These are phyloP conservation scores for Boletus sp. DNA, from an alignment of 768 basidiomycete genomes.

Conservation along the genomic window DNA sequence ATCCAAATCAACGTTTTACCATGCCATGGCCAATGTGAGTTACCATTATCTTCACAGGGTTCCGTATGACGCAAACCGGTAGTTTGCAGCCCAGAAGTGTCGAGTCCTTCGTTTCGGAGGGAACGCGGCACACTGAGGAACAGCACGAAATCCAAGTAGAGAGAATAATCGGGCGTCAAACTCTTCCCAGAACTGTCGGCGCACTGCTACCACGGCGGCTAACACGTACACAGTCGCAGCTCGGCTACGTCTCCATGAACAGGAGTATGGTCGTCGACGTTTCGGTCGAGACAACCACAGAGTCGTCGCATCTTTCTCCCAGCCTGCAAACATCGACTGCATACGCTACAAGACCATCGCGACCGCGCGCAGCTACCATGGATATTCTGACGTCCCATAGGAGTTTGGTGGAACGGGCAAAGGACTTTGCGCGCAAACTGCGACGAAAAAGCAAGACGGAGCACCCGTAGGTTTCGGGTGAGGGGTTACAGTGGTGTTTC, in stretches of 20 bases:
- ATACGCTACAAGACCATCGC: constrained; percentile 27
- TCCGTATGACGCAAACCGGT: constrained; percentile 8
- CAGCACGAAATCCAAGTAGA: constrained; percentile 48
- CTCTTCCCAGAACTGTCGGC: constrained; percentile 41
- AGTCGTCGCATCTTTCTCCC: constrained; percentile 2
- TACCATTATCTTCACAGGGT: neutral
- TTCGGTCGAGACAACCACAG: constrained; percentile 43
- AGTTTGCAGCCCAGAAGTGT: constrained; percentile 41
- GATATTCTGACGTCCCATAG: constrained; percentile 26
- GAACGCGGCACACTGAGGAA: constrained; percentile 39
- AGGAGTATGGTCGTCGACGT: constrained; percentile 43
- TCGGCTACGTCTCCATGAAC: constrained; percentile 31
- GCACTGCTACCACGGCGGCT: constrained; percentile 45
- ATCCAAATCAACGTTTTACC: constrained; percentile 47
- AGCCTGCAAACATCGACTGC: constrained; percentile 13
- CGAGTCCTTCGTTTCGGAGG: constrained; percentile 43
- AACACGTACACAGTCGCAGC: constrained; percentile 40
- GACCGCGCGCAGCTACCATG: constrained; percentile 35
- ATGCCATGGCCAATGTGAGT: constrained; percentile 42
- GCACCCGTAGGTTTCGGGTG: constrained; percentile 4
- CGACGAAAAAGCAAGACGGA: constrained; percentile 36
- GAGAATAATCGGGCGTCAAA: constrained; percentile 42
- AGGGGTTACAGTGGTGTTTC: constrained; percentile 21
- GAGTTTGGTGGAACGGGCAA: constrained; percentile 37
- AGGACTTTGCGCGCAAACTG: constrained; percentile 41